Percentiles rank a stretch among this genome's conserved stretches.
phyloP scores from a whole-genome alignment of 257 asterid genomes.

The Nicotiana attenuata region DNA sequence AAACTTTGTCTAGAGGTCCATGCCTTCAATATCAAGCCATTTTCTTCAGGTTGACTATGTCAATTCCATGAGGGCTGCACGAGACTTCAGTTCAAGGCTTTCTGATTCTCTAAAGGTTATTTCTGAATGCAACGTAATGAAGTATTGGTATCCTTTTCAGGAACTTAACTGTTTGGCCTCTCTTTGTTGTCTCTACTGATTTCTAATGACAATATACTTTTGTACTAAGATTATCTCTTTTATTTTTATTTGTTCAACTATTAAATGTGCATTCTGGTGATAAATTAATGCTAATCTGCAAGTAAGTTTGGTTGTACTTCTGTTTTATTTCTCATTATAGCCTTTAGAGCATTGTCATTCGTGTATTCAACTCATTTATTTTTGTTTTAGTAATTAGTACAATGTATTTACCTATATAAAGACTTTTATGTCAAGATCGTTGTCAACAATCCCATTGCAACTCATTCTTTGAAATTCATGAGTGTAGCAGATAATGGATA shows the following conservation, averaged over 20 bases:
- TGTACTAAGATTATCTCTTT: neutral
- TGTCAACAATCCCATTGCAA: neutral
- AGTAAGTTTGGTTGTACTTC: too few relatives aligned
- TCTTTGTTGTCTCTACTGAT: neutral
- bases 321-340: neutral
- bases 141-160: neutral
- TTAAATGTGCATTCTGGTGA: neutral
- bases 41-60: constrained; percentile 67
- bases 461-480: neutral
- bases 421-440: neutral
- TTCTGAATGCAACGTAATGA: constrained; percentile 8
- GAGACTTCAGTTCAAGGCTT: constrained; percentile 81
- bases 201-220: neutral
- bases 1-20: neutral
- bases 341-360: neutral
- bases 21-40: neutral
- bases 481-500: neutral
- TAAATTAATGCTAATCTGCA: too few relatives aligned
- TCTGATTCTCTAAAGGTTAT: constrained; percentile 75
- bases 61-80: constrained; percentile 95
- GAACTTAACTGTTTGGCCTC: neutral
- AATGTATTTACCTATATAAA: neutral
- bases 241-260: neutral
- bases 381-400: neutral
- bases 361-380: neutral